These are phyloP conservation scores for Bipolaris gigantea DNA, from an alignment of 2,329 filamentous ascomycete species.

Conservation along the genomic window DNA sequence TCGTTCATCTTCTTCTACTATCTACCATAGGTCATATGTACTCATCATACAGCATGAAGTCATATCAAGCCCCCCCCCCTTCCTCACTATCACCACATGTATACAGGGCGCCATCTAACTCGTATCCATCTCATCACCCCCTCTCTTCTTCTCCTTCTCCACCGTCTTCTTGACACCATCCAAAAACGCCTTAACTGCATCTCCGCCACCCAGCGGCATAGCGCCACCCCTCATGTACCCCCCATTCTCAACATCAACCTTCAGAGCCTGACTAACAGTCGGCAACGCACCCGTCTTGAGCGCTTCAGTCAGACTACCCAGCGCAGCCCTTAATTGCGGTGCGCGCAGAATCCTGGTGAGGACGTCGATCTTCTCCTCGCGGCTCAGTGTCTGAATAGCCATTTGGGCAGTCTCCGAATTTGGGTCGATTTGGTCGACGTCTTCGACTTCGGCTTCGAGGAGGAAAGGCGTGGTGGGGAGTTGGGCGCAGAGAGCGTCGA, in stretches of 20 bases:
- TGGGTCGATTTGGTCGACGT: conserved; percentile 66
- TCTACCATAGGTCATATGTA: conserved; percentile 10
- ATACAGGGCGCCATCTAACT: conserved; percentile 12
- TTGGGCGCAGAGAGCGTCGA: conserved; percentile 75
- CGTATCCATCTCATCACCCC: conserved; percentile 40
- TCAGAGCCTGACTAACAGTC: conserved; percentile 83
- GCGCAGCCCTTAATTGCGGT: conserved; percentile 86
- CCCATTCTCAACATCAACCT: conserved; percentile 79
- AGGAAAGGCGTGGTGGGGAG: conserved; percentile 79
- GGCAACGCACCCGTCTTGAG: conserved; percentile 88
- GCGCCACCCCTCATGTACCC: conserved; percentile 76
- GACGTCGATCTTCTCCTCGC: conserved; percentile 77
- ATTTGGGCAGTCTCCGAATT: conserved; percentile 69
- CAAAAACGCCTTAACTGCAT: conserved; percentile 89
- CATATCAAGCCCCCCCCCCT: not conserved
- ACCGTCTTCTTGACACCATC: conserved; percentile 83
- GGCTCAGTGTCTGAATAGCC: conserved; percentile 71
- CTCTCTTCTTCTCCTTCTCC: conserved; percentile 50
- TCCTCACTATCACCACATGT: no score
- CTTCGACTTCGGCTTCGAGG: conserved; percentile 68
- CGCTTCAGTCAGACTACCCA: conserved; percentile 82
- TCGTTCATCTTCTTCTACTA: conserved; percentile 3
- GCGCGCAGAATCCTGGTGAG: conserved; percentile 81
- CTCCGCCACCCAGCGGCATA: conserved; percentile 83
- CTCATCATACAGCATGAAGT: conserved; percentile 2